Conservation (phyloP, 495 filamentous ascomycete genomes). For the Poronia punctata region DNA sequence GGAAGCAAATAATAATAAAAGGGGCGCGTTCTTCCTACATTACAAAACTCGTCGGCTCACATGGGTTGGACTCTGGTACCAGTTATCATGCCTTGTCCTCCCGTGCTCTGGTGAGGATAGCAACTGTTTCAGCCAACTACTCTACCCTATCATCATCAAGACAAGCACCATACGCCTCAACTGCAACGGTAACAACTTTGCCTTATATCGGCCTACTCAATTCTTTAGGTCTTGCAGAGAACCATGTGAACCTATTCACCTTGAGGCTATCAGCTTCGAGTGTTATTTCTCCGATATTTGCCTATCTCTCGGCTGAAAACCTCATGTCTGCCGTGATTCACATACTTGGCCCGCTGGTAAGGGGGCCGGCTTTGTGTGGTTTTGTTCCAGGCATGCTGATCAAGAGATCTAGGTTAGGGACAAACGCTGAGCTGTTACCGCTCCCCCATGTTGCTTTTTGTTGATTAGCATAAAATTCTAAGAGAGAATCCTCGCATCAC, state of each 20-base stretch:
- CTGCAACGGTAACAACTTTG: background rate
- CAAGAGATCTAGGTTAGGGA: slow-evolving; percentile 12
- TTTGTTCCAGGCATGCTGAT: slow-evolving; percentile 3
- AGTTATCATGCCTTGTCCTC: background rate
- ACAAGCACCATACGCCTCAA: background rate
- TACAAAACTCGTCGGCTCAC: background rate
- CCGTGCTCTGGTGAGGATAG: slow-evolving; percentile 3
- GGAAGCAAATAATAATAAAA: too few species aligned
- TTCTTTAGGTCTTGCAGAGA: slow-evolving; percentile 3
- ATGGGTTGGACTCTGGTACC: background rate
- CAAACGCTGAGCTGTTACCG: background rate
- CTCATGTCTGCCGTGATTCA: background rate
- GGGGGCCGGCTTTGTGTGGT: too few species aligned
- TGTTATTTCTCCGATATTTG: too few species aligned
- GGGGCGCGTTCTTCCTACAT: background rate
- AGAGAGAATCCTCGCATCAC: too few species aligned
- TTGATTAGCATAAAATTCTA: too few species aligned
- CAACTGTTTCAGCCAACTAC: slow-evolving; percentile 1
- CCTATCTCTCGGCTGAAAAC: too few species aligned
- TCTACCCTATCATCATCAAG: background rate
- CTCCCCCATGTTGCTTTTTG: background rate
- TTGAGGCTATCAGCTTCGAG: too few species aligned
- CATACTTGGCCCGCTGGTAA: slow-evolving; percentile 5
- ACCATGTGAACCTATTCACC: too few species aligned
- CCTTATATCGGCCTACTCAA: slow-evolving; percentile 2